These are phyloP conservation scores for Aeschynomene evenia DNA, from an alignment of 306 rosid species.

Conservation along the genomic window DNA sequence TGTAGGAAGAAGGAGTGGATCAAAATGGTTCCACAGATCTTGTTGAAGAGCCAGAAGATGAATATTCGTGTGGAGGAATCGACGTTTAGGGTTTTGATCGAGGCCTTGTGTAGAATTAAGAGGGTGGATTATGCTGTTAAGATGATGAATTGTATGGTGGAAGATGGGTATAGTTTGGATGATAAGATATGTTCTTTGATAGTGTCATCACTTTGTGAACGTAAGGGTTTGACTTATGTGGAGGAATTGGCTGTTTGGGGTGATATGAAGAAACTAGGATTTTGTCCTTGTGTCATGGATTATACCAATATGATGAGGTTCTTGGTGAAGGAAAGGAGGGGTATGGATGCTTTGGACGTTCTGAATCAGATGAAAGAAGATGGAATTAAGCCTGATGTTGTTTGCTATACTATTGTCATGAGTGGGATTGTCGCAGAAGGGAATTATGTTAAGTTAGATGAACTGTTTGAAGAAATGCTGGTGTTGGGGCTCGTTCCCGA, in stretches of 20 bases:
- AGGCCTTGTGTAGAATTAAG: slow-evolving; percentile 56
- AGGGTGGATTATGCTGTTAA: slow-evolving; percentile 62
- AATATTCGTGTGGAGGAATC: slow-evolving; percentile 67
- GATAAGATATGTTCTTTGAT: slow-evolving; percentile 59
- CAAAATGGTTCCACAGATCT: slow-evolving; percentile 57
- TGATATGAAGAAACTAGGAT: slow-evolving; percentile 53
- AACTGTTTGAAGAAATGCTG: slow-evolving; percentile 74
- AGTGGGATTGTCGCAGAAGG: slow-evolving; percentile 49
- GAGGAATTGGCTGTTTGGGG: slow-evolving; percentile 58
- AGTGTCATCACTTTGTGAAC: slow-evolving; percentile 52
- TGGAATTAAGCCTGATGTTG: slow-evolving; percentile 68
- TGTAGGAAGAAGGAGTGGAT: slow-evolving; percentile 50
- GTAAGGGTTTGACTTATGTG: slow-evolving; percentile 28
- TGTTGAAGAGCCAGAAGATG: slow-evolving; percentile 60
- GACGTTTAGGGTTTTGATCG: slow-evolving; percentile 54
- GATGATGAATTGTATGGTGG: slow-evolving; percentile 52
- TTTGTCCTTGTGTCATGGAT: slow-evolving; percentile 60
- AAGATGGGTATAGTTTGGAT: slow-evolving; percentile 64
- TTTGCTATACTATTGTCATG: slow-evolving; percentile 77
- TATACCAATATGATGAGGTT: slow-evolving; percentile 55
- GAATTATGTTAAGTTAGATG: slow-evolving; percentile 47
- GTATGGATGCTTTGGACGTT: slow-evolving; percentile 51
- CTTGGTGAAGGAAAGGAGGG: slow-evolving; percentile 56
- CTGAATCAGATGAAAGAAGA: slow-evolving; percentile 56
- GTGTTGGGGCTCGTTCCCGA: slow-evolving; percentile 73